Base-by-base conservation (phyloP, 75 land plant genomes). In the Cupressus sempervirens region DNA sequence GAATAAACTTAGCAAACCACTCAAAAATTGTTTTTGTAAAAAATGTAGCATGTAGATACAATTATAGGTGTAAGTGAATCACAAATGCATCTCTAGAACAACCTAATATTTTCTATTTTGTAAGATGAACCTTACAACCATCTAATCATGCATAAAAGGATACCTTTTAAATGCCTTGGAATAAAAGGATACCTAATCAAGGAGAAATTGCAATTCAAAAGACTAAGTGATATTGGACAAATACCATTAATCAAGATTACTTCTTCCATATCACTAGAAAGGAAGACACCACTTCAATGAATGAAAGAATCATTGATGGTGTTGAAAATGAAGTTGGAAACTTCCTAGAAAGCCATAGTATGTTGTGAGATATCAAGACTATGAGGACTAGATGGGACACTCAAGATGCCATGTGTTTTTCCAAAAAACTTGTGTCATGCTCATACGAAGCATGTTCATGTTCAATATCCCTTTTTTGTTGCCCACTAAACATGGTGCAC, bases 121-220 rank as follows among this genome's bases (percentile, higher is more conserved):
- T 35, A 70, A 32, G 2, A 10, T 32, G 74, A 12, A 70, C 74
- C 11, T 30, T 7, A 70, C 35, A n/a, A n/a, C 30, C 30, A 30
- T 29, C 20, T 29, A 68, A n/a, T 70, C 74, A 70, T 70, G 35
- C 7, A 67, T 67, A 29, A 67, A 67, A 10, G 29, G 74, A 35
- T 29, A 3, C 14, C 74, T 32, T 46, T 46, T 46, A 9, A 70
- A 29, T 32, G 29, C n/a, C 23, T 6, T 7, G 32, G 7, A 32
- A 70, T 70, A 70, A 29, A 70, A 12, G 74, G 10, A 45, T n/a
- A n/a, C n/a, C n/a, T n/a, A n/a, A n/a, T n/a, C n/a, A n/a, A n/a
- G n/a, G n/a, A n/a, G n/a, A n/a, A 18, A 23, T 79, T 79, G 81
- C 50, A 23, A 79, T 79, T 79, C 13, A 79, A 76, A 6, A 79